These are phyloP conservation scores for Pestalotiopsis sp. DNA, from an alignment of 2,329 filamentous ascomycete genomes.

Conservation along the genomic window DNA sequence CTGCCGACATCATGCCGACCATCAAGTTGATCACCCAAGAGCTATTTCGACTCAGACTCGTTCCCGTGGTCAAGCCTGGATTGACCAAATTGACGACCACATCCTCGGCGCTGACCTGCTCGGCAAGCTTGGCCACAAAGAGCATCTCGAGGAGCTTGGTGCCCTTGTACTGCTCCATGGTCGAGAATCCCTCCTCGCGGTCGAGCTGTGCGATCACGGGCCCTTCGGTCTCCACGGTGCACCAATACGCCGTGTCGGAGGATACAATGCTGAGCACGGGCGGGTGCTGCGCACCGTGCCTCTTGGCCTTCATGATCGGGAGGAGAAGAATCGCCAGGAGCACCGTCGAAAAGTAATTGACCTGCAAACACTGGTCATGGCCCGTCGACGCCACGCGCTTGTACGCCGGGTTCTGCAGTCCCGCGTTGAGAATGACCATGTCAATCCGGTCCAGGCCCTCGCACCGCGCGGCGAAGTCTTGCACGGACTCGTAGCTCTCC, in stretches of 20 bases:
- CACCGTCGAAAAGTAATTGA: constrained; percentile 14
- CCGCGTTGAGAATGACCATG: constrained; percentile 48
- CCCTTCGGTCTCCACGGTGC: constrained; percentile 13
- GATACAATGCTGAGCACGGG: constrained; percentile 25
- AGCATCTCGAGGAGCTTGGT: constrained; percentile 69
- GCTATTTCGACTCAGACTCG: constrained; percentile 14
- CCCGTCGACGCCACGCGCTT: neutral
- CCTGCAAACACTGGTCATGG: constrained; percentile 11
- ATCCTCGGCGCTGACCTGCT: constrained; percentile 19
- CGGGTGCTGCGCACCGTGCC: neutral
- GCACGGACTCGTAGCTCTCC: constrained; percentile 46
- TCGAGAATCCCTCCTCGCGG: constrained; percentile 55
- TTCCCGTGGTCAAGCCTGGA: constrained; percentile 22
- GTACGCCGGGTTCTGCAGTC: constrained; percentile 7
- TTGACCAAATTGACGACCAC: constrained; percentile 24
- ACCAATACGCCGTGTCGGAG: constrained; percentile 13
- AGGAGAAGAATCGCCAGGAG: constrained; percentile 9
- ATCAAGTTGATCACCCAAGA: neutral
- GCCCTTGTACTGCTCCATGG: constrained; percentile 21
- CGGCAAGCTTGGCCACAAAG: constrained; percentile 69
- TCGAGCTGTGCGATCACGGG: constrained; percentile 29
- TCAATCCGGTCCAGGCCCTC: constrained; percentile 40
- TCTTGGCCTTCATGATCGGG: constrained; percentile 9
- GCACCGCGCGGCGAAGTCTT: constrained; percentile 40
- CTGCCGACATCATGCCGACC: neutral